Conservation (phyloP, 2,329 filamentous ascomycete species). For the Colletotrichum coccodes region DNA sequence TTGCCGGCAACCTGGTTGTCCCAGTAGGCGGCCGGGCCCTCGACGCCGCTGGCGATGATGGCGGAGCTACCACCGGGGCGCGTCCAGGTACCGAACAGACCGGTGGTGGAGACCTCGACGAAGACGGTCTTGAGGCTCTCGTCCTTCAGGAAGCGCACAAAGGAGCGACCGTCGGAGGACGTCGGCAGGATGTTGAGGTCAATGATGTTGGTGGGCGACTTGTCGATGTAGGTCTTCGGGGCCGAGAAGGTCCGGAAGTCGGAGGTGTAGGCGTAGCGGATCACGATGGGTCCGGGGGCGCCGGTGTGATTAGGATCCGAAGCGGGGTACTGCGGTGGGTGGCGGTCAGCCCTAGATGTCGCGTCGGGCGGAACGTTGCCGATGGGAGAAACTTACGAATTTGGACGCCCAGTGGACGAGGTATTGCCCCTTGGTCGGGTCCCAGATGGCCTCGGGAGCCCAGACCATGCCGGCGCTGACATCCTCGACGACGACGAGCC, state of each 20-base stretch:
- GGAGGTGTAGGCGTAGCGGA: conserved; percentile 64
- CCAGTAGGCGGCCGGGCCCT: conserved; percentile 55
- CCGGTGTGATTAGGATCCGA: conserved; percentile 61
- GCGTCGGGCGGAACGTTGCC: too few relatives aligned
- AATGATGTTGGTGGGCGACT: conserved; percentile 57
- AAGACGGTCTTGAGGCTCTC: conserved; percentile 63
- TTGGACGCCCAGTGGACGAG: conserved; percentile 59
- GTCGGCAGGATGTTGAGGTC: conserved; percentile 59
- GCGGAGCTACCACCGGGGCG: conserved; percentile 54
- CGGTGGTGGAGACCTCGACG: conserved; percentile 56
- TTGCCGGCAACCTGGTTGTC: conserved; percentile 52
- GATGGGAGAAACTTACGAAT: conserved; percentile 48
- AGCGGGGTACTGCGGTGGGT: conserved; percentile 50
- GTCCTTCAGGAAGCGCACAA: conserved; percentile 65
- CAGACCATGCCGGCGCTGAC: conserved; percentile 67
- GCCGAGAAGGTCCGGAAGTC: conserved; percentile 64
- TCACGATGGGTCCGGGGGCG: conserved; percentile 52
- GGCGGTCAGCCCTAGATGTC: too few relatives aligned
- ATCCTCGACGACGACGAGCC: conserved; percentile 61
- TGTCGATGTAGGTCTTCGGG: conserved; percentile 61
- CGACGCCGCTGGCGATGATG: conserved; percentile 53
- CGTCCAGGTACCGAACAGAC: conserved; percentile 63
- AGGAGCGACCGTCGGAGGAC: conserved; percentile 49
- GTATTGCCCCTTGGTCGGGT: conserved; percentile 44
- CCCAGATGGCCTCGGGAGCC: conserved; percentile 51